Conservation (phyloP, 495 filamentous ascomycete species). For the Chaetomium tenue region DNA sequence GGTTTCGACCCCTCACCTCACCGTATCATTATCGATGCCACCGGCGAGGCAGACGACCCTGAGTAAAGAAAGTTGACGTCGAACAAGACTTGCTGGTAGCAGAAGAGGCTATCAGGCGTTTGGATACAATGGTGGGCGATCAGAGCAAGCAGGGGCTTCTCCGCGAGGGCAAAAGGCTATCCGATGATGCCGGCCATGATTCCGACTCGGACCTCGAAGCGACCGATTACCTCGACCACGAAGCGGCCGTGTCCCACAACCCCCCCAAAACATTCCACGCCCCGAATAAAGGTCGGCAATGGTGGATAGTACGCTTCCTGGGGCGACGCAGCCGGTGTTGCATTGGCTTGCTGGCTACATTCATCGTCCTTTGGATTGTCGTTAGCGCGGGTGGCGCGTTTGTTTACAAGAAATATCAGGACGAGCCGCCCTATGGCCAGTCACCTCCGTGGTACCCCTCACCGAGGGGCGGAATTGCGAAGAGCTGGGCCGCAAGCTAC, state of each 20-base stretch:
- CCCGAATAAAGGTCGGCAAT: conserved; percentile 14
- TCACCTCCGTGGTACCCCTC: conserved; percentile 83
- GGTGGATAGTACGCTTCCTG: conserved; percentile 29
- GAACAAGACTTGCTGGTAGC: too few relatives aligned
- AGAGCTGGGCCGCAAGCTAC: conserved; percentile 75
- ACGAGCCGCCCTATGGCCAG: conserved; percentile 49
- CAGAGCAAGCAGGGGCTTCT: conserved; percentile 31
- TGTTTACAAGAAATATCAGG: conserved; percentile 43
- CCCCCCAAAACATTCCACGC: conserved; percentile 8
- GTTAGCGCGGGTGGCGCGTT: conserved; percentile 42
- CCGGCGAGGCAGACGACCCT: background rate
- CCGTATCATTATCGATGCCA: background rate
- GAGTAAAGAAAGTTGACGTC: background rate
- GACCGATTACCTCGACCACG: conserved; percentile 42
- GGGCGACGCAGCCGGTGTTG: conserved; percentile 41
- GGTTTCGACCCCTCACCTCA: background rate
- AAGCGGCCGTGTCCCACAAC: conserved; percentile 15
- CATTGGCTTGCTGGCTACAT: conserved; percentile 29
- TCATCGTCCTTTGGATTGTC: conserved; percentile 36
- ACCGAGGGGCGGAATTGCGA: conserved; percentile 73
- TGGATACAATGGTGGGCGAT: conserved; percentile 19
- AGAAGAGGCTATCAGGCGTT: too few relatives aligned
- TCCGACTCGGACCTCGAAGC: conserved; percentile 44
- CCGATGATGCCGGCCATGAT: conserved; percentile 36
- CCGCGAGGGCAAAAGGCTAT: conserved; percentile 28